Base-by-base conservation (phyloP, 1,284 basidiomycete species). In the Meripilus lineatus region DNA sequence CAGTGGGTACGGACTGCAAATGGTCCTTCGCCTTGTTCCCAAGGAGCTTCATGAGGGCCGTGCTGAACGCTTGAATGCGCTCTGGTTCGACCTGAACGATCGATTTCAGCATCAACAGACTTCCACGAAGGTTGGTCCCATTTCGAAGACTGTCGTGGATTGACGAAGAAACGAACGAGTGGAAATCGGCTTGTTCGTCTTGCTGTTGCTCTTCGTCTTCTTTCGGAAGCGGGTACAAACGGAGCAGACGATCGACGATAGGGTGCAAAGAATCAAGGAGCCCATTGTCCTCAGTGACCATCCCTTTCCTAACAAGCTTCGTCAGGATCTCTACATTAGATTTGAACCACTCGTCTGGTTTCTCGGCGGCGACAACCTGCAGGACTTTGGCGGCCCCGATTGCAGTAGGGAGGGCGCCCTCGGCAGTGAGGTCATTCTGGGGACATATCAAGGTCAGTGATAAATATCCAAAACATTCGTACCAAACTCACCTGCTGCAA, bases 11-110 rank as follows among this genome's bases (percentile, higher is more conserved):
- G 48, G 77, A 75, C 26, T 57, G 53, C 7, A 91, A 78, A 57
- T 98, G 94, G 23, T 98, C 94, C 63, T 93, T 94, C 47, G 87
- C 81, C 20, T 96, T 73, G 60, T 88, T 91, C 55, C 81, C 84
- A 42, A 98, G 77, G 5, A 96, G 76, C 59, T 89, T 94, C 68
- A 93, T 82, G 11, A 98, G 72, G 8, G 79, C 74, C 2, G 74
- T 67, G 26, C 86, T 74, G 64, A 95, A 94, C 0, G 76, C 72
- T 54, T 99, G 93, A 38, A 95, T 81, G 44, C 90, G 83, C 58
- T 93, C 87, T 0, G 93, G 89, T 20, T 82, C 77, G 24, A 84
- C 78, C 54, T 89, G 80, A n/a, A 93, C 84, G 56, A 95, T 86
- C 0, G 91, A 89, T 59, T 90, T 86, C 43, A 99, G 72, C 71